Evolutionary conservation across 1,284 basidiomycete genomes (phyloP), one percentile per base, ranked within the genome.

Genomic region (Apiotrichum laibachii): DNA sequence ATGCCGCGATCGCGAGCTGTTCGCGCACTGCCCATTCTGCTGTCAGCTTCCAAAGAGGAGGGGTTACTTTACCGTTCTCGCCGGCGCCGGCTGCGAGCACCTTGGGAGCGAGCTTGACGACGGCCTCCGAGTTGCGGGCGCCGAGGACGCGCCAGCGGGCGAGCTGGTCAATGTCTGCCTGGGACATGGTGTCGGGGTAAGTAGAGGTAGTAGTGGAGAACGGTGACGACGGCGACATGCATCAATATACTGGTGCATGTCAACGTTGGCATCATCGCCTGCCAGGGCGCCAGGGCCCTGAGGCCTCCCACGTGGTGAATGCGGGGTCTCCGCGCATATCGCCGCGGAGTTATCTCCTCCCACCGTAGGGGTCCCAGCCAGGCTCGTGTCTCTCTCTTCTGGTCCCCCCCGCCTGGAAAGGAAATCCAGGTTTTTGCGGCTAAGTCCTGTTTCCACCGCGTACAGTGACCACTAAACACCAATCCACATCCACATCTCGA

Each of bases 11-110:
- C 5, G 87, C 85, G 1, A 97, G 81, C 72, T 97, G 93, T 73
- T 98, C 95, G 16, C 94, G 79, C 62, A 92, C 86, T 2, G 87
- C 83, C 91, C 92, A 96, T 65, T 83, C 90, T 92, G 67, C 35
- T 2, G 33, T 62, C 56, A 55, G 59, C 35, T 50, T 5, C 33
- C 16, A 35, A 12, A 13, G 26, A 22, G 44, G 26, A 18, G 16
- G 37, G 19, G 42, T 11, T 2, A 19, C 31, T 73, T 45, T 45
- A 74, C 75, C 68, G 59, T 70, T 66, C 50, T 75, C 72, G 21
- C 67, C 65, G 13, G 77, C 61, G 16, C 71, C 64, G 6, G 63
- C 80, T 21, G 71, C 69, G 45, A 93, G 80, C 1, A 92, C 73
- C 0, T 79, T 64, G 7, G 82, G 66, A 1, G 88, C 89, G 40